Conservation (phyloP, 1,284 basidiomycete species). For the Inonotus hispidus region DNA sequence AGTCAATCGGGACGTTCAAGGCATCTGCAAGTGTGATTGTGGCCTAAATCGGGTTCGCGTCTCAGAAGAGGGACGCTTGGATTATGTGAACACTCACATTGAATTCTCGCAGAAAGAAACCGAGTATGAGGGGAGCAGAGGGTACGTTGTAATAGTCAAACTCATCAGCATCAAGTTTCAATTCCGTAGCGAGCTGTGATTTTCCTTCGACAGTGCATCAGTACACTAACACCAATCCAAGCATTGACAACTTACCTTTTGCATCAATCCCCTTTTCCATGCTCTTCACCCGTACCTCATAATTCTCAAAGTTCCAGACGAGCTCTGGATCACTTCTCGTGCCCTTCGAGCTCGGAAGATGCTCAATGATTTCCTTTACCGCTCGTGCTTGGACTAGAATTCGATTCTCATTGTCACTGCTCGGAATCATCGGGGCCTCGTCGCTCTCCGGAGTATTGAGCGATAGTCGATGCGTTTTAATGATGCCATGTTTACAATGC, state of each 20-base stretch:
- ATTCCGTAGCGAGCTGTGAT: slow-evolving; percentile 62
- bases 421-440: slow-evolving; percentile 55
- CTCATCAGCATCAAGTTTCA: slow-evolving; percentile 66
- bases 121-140: slow-evolving; percentile 55
- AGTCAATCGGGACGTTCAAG: slow-evolving; percentile 52
- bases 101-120: slow-evolving; percentile 78
- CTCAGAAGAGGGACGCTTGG: slow-evolving; percentile 2
- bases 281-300: slow-evolving; percentile 63
- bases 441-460: slow-evolving; percentile 52
- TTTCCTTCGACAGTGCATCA: slow-evolving; percentile 36
- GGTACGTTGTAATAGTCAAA: slow-evolving; percentile 70
- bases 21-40: slow-evolving; percentile 72
- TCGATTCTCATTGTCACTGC: slow-evolving; percentile 51
- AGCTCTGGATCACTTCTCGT: slow-evolving; percentile 67
- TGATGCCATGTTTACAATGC: slow-evolving; percentile 79
- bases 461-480: slow-evolving; percentile 72
- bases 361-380: slow-evolving; percentile 73
- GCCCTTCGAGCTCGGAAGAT: slow-evolving; percentile 60
- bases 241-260: slow-evolving; percentile 41
- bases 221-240: not conserved
- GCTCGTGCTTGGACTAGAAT: slow-evolving; percentile 64
- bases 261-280: slow-evolving; percentile 58
- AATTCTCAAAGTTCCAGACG: slow-evolving; percentile 65
- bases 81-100: slow-evolving; percentile 42
- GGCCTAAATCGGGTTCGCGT: slow-evolving; percentile 40